These are phyloP conservation scores for Arabidopsis arenosa DNA, from an alignment of 345 rosid genomes.

Conservation along the genomic window DNA sequence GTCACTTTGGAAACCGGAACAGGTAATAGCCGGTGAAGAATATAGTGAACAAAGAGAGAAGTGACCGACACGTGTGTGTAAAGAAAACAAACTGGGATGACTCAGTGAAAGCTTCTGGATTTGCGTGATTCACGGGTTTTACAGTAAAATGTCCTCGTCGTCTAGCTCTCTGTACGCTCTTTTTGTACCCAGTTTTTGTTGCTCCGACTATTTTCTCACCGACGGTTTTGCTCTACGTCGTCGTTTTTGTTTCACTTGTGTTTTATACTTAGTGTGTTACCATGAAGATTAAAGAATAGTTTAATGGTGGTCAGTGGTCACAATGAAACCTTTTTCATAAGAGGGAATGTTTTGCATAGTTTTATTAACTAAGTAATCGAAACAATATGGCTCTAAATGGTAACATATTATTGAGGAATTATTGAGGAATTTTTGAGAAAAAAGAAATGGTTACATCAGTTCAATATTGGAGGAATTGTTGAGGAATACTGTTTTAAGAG, in stretches of 20 bases:
- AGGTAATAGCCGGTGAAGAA: conserved; percentile 34
- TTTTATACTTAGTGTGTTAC: neutral
- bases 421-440: too few relatives aligned
- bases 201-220: conserved; percentile 37
- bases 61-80: conserved; percentile 29
- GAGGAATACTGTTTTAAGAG: too few relatives aligned
- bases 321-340: neutral
- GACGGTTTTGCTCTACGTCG: conserved; percentile 31
- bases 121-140: conserved; percentile 48
- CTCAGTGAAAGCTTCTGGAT: conserved; percentile 9
- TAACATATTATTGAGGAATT: too few relatives aligned
- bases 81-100: conserved; percentile 2
- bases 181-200: conserved; percentile 34
- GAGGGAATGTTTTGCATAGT: conserved; percentile 35
- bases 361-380: neutral
- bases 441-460: too few relatives aligned
- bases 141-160: conserved; percentile 39
- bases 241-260: conserved; percentile 19
- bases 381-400: too few relatives aligned
- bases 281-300: neutral
- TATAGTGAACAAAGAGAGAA: neutral
- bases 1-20: conserved; percentile 23
- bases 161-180: conserved; percentile 42
- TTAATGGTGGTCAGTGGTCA: conserved; percentile 17
- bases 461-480: too few relatives aligned